Percentiles rank a stretch among this genome's conserved stretches.
Evolutionary conservation across 306 rosid species (phyloP).

Genomic region (Biancaea sappan): DNA sequence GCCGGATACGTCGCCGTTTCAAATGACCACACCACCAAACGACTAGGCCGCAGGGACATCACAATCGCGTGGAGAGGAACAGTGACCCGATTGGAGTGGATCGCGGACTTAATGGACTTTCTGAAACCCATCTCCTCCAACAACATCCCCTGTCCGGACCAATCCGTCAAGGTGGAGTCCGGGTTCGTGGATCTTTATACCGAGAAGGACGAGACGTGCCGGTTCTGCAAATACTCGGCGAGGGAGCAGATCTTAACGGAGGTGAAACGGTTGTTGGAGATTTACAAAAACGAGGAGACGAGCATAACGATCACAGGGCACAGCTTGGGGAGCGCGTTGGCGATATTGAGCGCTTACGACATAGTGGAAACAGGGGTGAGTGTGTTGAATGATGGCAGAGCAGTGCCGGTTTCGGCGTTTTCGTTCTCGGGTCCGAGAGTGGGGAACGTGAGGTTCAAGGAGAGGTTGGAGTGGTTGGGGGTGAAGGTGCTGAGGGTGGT

Average conservation of each 20-base stretch:
- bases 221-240: slow-evolving; percentile 64
- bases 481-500: slow-evolving; percentile 77
- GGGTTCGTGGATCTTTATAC: slow-evolving; percentile 86
- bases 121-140: slow-evolving; percentile 50
- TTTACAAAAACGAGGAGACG: slow-evolving; percentile 52
- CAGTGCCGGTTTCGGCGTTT: slow-evolving; percentile 55
- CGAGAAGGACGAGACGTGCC: slow-evolving; percentile 57
- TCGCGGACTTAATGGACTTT: slow-evolving; percentile 66
- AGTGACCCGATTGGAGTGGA: slow-evolving; percentile 72
- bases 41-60: slow-evolving; percentile 72
- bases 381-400: slow-evolving; percentile 39
- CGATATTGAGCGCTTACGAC: slow-evolving; percentile 68
- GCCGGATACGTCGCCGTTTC: slow-evolving; percentile 86
- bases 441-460: slow-evolving; percentile 71
- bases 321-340: slow-evolving; percentile 80
- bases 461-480: slow-evolving; percentile 62
- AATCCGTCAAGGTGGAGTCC: slow-evolving; percentile 59
- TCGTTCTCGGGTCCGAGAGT: slow-evolving; percentile 89
- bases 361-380: slow-evolving; percentile 66
- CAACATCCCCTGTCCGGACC: slow-evolving; percentile 61
- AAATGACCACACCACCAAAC: slow-evolving; percentile 43
- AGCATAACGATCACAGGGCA: slow-evolving; percentile 85
- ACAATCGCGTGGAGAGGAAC: slow-evolving; percentile 80
- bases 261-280: slow-evolving; percentile 53
- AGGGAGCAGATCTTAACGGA: slow-evolving; percentile 72